phyloP scores from a whole-genome alignment of 257 asterid species.

The Solanum habrochaites region DNA sequence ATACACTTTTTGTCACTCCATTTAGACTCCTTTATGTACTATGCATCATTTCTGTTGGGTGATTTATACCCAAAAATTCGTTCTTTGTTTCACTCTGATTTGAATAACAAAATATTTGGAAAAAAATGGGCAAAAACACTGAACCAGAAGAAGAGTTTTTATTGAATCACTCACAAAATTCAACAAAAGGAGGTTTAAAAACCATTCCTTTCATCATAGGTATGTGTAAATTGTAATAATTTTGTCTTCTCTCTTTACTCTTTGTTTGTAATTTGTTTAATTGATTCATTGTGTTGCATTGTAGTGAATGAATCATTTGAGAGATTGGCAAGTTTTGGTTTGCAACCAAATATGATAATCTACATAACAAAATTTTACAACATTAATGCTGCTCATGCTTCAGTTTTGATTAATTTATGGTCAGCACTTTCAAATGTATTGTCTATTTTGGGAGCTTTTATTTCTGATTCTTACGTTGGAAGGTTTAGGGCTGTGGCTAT shows the following conservation, averaged over 20 bases:
- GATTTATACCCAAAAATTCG: not conserved
- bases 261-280: not conserved
- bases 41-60: not conserved
- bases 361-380: conserved; percentile 3
- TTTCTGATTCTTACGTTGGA: conserved; percentile 11
- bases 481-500: conserved; percentile 2
- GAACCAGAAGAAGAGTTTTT: not conserved
- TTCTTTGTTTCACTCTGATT: not conserved
- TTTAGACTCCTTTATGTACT: not conserved
- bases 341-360: conserved; percentile 9
- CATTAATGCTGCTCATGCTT: conserved; percentile 1
- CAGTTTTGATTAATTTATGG: not conserved
- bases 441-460: conserved; percentile 8
- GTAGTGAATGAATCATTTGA: conserved; percentile 12
- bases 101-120: not conserved
- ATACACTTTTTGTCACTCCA: not conserved
- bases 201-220: conserved; percentile 9
- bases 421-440: conserved; percentile 2
- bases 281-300: not conserved
- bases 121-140: not conserved
- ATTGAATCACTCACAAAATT: not conserved
- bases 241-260: not conserved
- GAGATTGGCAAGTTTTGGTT: conserved; percentile 7
- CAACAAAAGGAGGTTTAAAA: conserved; percentile 1
- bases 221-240: not conserved